Evolutionary conservation across 306 rosid species (phyloP).

Genomic region (Prunus kanzakura): DNA sequence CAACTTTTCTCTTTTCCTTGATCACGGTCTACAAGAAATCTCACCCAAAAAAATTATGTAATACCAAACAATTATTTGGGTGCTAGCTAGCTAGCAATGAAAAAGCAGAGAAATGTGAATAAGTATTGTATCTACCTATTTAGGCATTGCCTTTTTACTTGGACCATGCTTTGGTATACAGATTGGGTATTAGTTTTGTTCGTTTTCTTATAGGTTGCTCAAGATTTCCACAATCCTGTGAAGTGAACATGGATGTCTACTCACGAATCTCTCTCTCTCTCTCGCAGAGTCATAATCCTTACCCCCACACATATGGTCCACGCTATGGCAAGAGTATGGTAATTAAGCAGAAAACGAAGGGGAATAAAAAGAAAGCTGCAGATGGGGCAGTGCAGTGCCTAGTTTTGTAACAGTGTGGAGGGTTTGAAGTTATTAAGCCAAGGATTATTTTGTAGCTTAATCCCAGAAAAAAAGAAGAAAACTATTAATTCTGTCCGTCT

Average conservation of each 20-base stretch:
- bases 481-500: neutral
- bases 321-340: neutral
- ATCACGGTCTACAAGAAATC: neutral
- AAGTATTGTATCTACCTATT: slow-evolving; percentile 10
- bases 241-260: slow-evolving; percentile 23
- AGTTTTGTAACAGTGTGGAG: neutral
- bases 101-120: slow-evolving; percentile 28
- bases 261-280: neutral
- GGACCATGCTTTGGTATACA: slow-evolving; percentile 24
- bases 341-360: neutral
- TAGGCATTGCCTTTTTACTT: slow-evolving; percentile 8
- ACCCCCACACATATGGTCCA: slow-evolving; percentile 7
- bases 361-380: neutral
- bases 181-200: slow-evolving; percentile 28
- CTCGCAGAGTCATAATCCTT: neutral
- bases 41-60: neutral
- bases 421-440: neutral
- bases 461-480: neutral
- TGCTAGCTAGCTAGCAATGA: slow-evolving; percentile 18
- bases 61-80: neutral
- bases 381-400: neutral
- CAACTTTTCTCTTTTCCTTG: neutral
- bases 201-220: slow-evolving; percentile 24
- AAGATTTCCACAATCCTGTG: slow-evolving; percentile 30
- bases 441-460: neutral